Base-by-base conservation (phyloP, 2,329 filamentous ascomycete species). In the Pseudogymnoascus sp. region DNA sequence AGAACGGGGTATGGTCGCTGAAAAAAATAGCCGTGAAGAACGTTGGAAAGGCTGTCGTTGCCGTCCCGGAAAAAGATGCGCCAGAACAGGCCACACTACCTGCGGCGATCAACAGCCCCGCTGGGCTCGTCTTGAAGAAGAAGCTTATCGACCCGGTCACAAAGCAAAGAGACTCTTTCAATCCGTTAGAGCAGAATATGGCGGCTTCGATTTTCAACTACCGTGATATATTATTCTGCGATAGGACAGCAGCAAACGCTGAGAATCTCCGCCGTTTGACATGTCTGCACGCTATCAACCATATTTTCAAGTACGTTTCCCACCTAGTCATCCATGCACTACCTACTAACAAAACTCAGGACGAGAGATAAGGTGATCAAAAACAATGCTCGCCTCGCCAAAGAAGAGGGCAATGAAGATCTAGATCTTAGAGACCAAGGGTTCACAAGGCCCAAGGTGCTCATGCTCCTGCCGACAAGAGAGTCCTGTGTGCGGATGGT, bases 281-380 rank as follows among this genome's bases (percentile, higher is more conserved):
- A 14, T 91, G 89, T 69, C 79, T 97, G 1, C 94, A 99, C 75
- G 87, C 88, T 2, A 79, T 97, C 11, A 97, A 97, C 73, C 94
- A 97, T 72, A 81, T 97, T 42, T 87, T 96, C 75, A 97, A 96
- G 84, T 86, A 73, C 73, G 31, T 3, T 28, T 25, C 50, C 5
- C 47, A 42, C 11, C 4, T 44, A 23, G 5, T 12, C 23, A 28
- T 6, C 37, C 33, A 53, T 63, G 16, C 18, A 31, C 38, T 14
- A 18, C n/a, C 10, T 35, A 50, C 65, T 70, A 65, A 73, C 44
- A 8, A 10, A 21, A 11, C 1, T 16, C 60, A 87, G 84, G 74
- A 97, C 93, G 1, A 86, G 94, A 67, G 93, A 97, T 71, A 85
- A 87, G 31, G 89, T 97, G 0, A 84, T 97, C 65, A 97, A 96